Percentiles rank a stretch among this genome's conserved stretches.
These are phyloP conservation scores for Diaporthe capsici DNA, from an alignment of 2,329 filamentous ascomycete species.

Conservation along the genomic window DNA sequence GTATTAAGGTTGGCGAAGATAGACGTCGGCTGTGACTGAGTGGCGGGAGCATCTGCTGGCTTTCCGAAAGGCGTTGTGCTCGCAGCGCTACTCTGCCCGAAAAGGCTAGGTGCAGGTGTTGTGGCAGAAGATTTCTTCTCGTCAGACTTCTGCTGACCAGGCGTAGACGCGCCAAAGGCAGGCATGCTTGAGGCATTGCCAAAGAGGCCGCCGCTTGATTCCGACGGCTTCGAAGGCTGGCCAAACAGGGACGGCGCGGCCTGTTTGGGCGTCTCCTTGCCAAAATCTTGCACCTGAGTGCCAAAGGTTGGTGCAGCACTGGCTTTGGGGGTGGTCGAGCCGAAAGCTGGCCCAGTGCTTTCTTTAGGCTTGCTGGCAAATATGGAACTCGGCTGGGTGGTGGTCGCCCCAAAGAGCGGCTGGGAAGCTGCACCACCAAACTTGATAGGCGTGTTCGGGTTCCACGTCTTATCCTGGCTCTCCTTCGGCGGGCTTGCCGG, in stretches of 20 bases:
- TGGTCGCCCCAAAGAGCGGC: slow-evolving; percentile 50
- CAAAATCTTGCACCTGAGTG: slow-evolving; percentile 44
- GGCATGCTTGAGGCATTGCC: slow-evolving; percentile 39
- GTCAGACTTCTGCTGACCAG: slow-evolving; percentile 38
- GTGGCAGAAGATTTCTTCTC: slow-evolving; percentile 47
- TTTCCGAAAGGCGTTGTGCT: slow-evolving; percentile 47
- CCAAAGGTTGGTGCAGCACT: slow-evolving; percentile 32
- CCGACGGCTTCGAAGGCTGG: slow-evolving; percentile 37
- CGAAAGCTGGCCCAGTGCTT: slow-evolving; percentile 5
- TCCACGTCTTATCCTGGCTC: slow-evolving; percentile 63
- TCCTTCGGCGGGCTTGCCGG: slow-evolving; percentile 61
- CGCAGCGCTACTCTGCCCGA: slow-evolving; percentile 33
- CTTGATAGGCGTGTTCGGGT: slow-evolving; percentile 66
- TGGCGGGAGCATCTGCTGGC: slow-evolving; percentile 48
- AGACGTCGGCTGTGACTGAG: slow-evolving; percentile 49
- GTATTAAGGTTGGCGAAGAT: slow-evolving; percentile 50
- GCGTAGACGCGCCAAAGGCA: slow-evolving; percentile 31
- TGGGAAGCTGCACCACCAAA: slow-evolving; percentile 57
- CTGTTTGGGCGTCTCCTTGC: slow-evolving; percentile 37
- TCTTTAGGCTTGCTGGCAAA: slow-evolving; percentile 54
- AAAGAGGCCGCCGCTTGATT: slow-evolving; percentile 40
- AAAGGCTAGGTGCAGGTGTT: slow-evolving; percentile 40
- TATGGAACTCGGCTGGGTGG: slow-evolving; percentile 50
- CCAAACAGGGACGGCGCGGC: slow-evolving; percentile 40
- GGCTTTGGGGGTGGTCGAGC: slow-evolving; percentile 35